These are phyloP conservation scores for Lentinula boryana DNA, from an alignment of 768 basidiomycete genomes.

Conservation along the genomic window DNA sequence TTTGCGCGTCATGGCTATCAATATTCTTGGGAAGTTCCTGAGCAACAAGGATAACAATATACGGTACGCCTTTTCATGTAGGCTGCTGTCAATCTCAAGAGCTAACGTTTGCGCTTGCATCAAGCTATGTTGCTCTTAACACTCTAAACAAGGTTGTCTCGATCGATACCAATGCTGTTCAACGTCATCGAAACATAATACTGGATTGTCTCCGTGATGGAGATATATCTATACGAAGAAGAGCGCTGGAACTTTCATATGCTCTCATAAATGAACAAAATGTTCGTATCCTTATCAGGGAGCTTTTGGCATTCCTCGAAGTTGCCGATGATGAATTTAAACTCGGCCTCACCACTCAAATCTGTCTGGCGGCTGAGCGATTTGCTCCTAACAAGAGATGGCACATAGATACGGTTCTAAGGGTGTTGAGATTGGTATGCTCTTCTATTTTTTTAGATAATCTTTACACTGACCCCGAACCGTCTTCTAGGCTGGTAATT, in stretches of 20 bases:
- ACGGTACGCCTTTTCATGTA: constrained; percentile 48
- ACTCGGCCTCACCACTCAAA: constrained; percentile 95
- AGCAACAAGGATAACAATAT: constrained; percentile 99
- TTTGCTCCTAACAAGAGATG: constrained; percentile 97
- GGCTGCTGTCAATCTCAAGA: neutral
- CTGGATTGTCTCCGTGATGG: constrained; percentile 99
- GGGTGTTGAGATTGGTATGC: constrained; percentile 85
- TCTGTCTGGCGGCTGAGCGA: constrained; percentile 90
- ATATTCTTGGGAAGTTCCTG: constrained; percentile 97
- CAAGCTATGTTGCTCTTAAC: constrained; percentile 94
- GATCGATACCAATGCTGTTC: constrained; percentile 97
- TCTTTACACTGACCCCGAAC: neutral
- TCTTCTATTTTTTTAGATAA: neutral
- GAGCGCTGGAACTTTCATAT: constrained; percentile 95
- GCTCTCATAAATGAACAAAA: constrained; percentile 95
- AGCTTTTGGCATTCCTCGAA: constrained; percentile 93
- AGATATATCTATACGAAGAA: constrained; percentile 95
- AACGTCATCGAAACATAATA: constrained; percentile 96
- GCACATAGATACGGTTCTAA: constrained; percentile 97
- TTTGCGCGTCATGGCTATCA: constrained; percentile 98
- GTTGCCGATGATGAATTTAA: constrained; percentile 99
- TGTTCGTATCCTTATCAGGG: constrained; percentile 86
- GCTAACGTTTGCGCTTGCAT: constrained; percentile 3
- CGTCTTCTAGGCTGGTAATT: constrained; percentile 81
- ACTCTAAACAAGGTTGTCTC: constrained; percentile 97